Evolutionary conservation across 345 rosid genomes (phyloP).

Genomic region (Populus ilicifolia): DNA sequence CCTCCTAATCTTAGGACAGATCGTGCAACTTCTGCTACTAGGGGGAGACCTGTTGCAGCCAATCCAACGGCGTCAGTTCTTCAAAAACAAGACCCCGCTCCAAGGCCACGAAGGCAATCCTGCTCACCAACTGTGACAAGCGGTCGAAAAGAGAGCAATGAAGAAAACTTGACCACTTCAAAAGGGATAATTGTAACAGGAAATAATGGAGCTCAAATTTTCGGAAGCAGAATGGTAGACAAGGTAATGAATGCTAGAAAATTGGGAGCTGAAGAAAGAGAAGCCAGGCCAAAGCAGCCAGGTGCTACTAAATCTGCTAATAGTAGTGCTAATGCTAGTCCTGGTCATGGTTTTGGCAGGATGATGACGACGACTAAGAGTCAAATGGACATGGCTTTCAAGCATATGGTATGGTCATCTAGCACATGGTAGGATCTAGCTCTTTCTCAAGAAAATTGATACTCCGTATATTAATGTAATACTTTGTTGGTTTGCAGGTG

Average conservation of each 20-base stretch:
- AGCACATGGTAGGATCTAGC: background rate
- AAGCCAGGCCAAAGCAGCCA: slow-evolving; percentile 17
- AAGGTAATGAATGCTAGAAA: slow-evolving; percentile 55
- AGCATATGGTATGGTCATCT: slow-evolving; percentile 16
- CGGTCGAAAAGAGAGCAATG: slow-evolving; percentile 28
- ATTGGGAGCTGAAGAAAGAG: slow-evolving; percentile 22
- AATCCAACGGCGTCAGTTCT: background rate
- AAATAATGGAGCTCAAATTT: slow-evolving; percentile 26
- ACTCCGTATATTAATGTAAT: background rate
- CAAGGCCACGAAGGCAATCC: slow-evolving; percentile 38
- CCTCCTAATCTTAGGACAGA: slow-evolving; percentile 40
- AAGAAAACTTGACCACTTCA: background rate
- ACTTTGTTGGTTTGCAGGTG: background rate
- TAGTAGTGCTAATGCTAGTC: background rate
- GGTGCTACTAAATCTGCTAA: background rate
- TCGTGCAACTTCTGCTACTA: slow-evolving; percentile 36
- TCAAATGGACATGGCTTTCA: slow-evolving; percentile 18
- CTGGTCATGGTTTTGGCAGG: slow-evolving; percentile 19
- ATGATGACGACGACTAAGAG: slow-evolving; percentile 8
- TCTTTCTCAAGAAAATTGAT: background rate
- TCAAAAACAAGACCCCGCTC: slow-evolving; percentile 13
- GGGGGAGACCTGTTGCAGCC: slow-evolving; percentile 29
- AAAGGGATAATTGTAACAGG: slow-evolving; percentile 13
- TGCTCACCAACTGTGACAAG: slow-evolving; percentile 44
- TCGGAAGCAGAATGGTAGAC: slow-evolving; percentile 66